Evolutionary conservation across 306 rosid species (phyloP).

Genomic region (Citrullus amarus): DNA sequence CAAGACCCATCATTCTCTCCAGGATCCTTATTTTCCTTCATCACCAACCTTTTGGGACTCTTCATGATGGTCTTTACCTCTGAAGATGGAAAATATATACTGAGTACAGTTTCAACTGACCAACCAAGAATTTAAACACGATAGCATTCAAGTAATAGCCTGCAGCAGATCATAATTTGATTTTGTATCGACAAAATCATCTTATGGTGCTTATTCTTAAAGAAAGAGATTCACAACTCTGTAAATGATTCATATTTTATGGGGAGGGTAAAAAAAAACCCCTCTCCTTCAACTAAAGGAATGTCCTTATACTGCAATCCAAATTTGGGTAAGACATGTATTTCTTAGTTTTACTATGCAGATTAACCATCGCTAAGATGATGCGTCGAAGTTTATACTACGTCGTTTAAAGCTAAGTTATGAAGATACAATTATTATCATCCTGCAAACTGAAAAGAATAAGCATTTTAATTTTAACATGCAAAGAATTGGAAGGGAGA

Average conservation of each 20-base stretch:
- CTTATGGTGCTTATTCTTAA: neutral
- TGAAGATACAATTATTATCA: neutral
- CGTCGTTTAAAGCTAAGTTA: neutral
- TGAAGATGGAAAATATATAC: slow-evolving; percentile 21
- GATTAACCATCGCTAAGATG: neutral
- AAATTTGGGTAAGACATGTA: neutral
- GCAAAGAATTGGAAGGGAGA: neutral
- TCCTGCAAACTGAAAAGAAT: neutral
- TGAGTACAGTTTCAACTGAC: neutral
- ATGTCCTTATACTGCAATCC: neutral
- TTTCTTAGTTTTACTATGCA: neutral
- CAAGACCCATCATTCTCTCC: slow-evolving; percentile 51
- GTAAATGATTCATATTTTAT: neutral
- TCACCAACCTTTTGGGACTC: slow-evolving; percentile 61
- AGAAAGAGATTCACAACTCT: neutral
- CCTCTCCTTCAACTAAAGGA: neutral
- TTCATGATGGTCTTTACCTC: slow-evolving; percentile 64
- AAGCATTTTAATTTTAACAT: neutral
- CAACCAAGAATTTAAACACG: neutral
- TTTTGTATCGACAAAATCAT: neutral
- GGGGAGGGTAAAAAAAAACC: neutral
- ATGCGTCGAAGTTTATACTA: too few relatives aligned
- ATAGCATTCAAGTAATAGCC: neutral
- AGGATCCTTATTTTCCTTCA: slow-evolving; percentile 57
- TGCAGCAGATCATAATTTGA: neutral